These are phyloP conservation scores for Sporothrix euskadiensis DNA, from an alignment of 2,329 filamentous ascomycete species.

Conservation along the genomic window DNA sequence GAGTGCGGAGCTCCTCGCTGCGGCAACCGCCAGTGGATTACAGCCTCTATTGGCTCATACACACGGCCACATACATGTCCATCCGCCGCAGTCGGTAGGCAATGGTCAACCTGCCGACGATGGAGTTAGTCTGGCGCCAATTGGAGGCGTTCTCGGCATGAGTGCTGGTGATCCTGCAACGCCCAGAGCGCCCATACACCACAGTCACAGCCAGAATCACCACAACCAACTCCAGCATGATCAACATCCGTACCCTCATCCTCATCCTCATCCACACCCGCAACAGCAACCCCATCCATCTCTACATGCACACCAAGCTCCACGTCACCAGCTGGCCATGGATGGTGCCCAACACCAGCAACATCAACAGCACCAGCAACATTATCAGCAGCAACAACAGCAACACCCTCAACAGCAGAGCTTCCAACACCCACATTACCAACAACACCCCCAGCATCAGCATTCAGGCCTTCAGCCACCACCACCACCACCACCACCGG, in stretches of 20 bases:
- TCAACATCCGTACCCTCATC: background rate
- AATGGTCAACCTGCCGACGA: background rate
- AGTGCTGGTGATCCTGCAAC: background rate
- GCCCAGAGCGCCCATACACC: background rate
- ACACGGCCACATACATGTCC: background rate
- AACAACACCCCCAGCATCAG: slow-evolving; percentile 24
- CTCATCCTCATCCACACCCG: background rate
- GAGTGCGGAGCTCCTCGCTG: slow-evolving; percentile 20
- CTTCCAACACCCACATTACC: background rate
- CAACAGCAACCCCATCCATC: background rate
- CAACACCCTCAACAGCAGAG: slow-evolving; percentile 20
- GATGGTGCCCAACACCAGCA: slow-evolving; percentile 16
- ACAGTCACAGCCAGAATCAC: background rate
- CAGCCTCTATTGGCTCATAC: slow-evolving; percentile 6
- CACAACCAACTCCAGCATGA: background rate
- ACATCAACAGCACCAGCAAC: slow-evolving; percentile 7
- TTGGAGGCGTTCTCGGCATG: background rate
- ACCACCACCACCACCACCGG: background rate
- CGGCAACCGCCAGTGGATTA: background rate
- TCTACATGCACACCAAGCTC: background rate
- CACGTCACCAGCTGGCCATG: background rate
- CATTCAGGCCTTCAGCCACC: background rate
- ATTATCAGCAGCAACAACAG: slow-evolving; percentile 22
- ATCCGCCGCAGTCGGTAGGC: background rate
- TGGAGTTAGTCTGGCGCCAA: background rate